phyloP scores from a whole-genome alignment of 2,329 filamentous ascomycete species.

The Fusarium buharicum region DNA sequence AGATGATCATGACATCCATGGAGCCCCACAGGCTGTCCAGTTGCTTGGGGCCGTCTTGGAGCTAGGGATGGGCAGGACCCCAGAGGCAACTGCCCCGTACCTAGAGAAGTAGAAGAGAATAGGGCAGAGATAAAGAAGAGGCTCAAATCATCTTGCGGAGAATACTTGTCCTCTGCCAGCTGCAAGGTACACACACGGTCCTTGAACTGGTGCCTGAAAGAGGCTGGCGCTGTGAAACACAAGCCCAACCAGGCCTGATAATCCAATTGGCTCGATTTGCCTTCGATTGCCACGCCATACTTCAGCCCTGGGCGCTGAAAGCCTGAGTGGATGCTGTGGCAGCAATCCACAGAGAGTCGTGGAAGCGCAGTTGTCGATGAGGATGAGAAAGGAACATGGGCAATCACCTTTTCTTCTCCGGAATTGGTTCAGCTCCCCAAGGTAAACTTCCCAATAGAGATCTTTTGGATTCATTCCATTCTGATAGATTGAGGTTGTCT shows the following conservation, averaged over 20 bases:
- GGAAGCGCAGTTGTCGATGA: conserved; percentile 32
- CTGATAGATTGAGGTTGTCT: not conserved
- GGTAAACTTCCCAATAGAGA: too few relatives aligned
- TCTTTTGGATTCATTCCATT: conserved; percentile 3
- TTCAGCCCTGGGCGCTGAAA: conserved; percentile 25
- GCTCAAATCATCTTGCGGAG: not conserved
- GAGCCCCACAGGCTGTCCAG: conserved; percentile 20
- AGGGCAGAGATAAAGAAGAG: conserved; percentile 5
- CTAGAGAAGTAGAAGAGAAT: conserved; percentile 23
- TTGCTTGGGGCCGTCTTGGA: conserved; percentile 12
- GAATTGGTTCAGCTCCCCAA: too few relatives aligned
- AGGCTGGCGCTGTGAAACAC: conserved; percentile 28
- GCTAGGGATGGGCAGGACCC: conserved; percentile 7
- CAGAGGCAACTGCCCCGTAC: conserved; percentile 7
- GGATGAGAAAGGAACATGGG: conserved; percentile 21
- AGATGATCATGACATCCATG: conserved; percentile 22
- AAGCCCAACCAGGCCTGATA: conserved; percentile 18
- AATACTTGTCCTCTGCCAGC: conserved; percentile 3
- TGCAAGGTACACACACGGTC: conserved; percentile 24
- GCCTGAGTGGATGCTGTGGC: conserved; percentile 33
- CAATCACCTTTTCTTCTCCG: too few relatives aligned
- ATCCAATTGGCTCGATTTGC: conserved; percentile 17
- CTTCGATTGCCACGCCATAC: conserved; percentile 27
- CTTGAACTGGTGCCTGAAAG: conserved; percentile 9
- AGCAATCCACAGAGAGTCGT: conserved; percentile 35